Evolutionary conservation across 331 rosid genomes (phyloP).

Genomic region (Erythrophleum ivorense): DNA sequence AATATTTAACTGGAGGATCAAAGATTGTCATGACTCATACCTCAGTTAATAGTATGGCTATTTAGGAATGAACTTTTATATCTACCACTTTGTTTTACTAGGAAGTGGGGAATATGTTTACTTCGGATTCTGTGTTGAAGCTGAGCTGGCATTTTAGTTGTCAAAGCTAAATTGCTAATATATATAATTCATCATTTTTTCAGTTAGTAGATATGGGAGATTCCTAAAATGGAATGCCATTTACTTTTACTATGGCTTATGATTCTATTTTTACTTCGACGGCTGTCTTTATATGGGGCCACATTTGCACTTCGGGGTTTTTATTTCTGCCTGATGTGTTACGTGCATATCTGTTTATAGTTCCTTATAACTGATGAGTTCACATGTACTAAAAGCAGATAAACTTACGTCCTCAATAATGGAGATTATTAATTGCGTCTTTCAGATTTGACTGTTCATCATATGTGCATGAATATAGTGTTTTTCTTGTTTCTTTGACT

Average conservation of each 20-base stretch:
- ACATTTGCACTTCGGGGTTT: neutral
- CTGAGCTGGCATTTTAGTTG: neutral
- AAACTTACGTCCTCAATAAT: constrained; percentile 1
- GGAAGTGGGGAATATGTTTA: neutral
- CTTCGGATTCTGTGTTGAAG: constrained; percentile 4
- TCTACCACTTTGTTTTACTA: neutral
- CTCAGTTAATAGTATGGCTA: neutral
- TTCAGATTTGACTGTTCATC: constrained; percentile 4
- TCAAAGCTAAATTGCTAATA: neutral
- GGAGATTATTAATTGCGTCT: neutral
- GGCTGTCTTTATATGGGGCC: neutral
- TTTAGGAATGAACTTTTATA: constrained; percentile 1
- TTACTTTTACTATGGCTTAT: neutral
- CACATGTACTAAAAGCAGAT: neutral
- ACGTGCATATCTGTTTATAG: neutral
- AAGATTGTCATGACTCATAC: constrained; percentile 6
- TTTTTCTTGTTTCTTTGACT: constrained; percentile 31
- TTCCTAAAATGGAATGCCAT: neutral
- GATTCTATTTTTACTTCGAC: neutral
- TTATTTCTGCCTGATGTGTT: neutral
- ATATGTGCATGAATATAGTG: neutral
- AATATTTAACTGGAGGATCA: neutral
- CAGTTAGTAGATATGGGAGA: neutral
- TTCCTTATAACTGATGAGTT: neutral
- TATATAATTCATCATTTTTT: neutral